Evolutionary conservation across 2,329 filamentous ascomycete species (phyloP).

Genomic region (Rutstroemia sp.): DNA sequence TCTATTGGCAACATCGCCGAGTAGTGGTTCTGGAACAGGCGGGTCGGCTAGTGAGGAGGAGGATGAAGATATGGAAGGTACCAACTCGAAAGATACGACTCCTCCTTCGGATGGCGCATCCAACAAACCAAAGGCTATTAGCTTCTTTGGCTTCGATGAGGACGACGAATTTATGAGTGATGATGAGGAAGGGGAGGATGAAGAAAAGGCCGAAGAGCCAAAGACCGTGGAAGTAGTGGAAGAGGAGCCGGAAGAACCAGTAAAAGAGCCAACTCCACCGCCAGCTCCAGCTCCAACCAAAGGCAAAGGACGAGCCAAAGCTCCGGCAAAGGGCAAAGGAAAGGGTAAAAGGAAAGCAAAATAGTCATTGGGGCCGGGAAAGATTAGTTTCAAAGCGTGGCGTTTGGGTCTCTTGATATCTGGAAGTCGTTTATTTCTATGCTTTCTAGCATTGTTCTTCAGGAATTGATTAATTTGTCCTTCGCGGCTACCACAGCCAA

Average conservation of each 20-base stretch:
- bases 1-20: constrained; percentile 35
- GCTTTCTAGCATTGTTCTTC: background rate
- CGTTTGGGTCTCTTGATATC: constrained; percentile 1
- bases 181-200: constrained; percentile 44
- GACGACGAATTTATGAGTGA: constrained; percentile 69
- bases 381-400: constrained; percentile 4
- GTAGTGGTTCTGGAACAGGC: constrained; percentile 29
- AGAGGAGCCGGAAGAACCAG: constrained; percentile 17
- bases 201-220: constrained; percentile 13
- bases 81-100: constrained; percentile 37
- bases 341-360: constrained; percentile 14
- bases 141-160: constrained; percentile 73
- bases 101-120: constrained; percentile 37
- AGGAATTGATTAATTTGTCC: background rate
- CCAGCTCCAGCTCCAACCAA: constrained; percentile 22
- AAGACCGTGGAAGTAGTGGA: constrained; percentile 8
- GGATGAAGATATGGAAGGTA: constrained; percentile 26
- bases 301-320: constrained; percentile 17
- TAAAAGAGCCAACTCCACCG: constrained; percentile 20
- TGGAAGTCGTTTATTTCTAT: background rate
- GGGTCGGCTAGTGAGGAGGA: constrained; percentile 24
- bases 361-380: background rate
- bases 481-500: too few species aligned
- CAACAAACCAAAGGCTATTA: constrained; percentile 29
- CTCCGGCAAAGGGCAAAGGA: constrained; percentile 27